phyloP scores from a whole-genome alignment of 495 filamentous ascomycete species.

The Penicillium mononematosum region DNA sequence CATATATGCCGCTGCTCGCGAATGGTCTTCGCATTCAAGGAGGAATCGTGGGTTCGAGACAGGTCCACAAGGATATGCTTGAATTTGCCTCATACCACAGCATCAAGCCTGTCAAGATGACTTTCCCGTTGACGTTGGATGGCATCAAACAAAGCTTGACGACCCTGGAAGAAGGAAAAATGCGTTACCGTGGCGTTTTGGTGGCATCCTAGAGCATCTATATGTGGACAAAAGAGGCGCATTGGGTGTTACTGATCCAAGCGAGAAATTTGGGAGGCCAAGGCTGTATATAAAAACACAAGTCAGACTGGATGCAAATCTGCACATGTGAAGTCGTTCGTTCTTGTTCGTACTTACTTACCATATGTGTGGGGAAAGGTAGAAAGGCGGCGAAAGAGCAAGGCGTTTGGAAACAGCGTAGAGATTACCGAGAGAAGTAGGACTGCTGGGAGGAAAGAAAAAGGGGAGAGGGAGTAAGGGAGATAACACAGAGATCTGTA shows the following conservation, averaged over 20 bases:
- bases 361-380: neutral
- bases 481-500: neutral
- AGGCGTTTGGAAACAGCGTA: neutral
- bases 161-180: constrained; percentile 53
- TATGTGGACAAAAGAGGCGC: neutral
- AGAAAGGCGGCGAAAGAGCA: neutral
- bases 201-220: constrained; percentile 20
- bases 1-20: constrained; percentile 48
- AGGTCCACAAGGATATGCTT: constrained; percentile 55
- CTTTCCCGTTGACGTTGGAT: constrained; percentile 54
- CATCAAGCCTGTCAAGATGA: constrained; percentile 56
- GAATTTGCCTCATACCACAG: constrained; percentile 54
- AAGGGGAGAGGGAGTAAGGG: neutral
- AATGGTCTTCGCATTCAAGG: constrained; percentile 53
- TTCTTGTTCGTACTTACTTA: neutral
- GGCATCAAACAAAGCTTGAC: constrained; percentile 54
- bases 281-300: neutral
- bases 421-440: neutral
- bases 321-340: neutral
- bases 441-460: neutral
- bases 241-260: neutral
- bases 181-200: constrained; percentile 59
- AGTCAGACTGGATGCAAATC: neutral
- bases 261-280: neutral
- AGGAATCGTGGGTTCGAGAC: constrained; percentile 49